Base-by-base conservation (phyloP, 163 green algal species). In the Picocystis sp. region DNA sequence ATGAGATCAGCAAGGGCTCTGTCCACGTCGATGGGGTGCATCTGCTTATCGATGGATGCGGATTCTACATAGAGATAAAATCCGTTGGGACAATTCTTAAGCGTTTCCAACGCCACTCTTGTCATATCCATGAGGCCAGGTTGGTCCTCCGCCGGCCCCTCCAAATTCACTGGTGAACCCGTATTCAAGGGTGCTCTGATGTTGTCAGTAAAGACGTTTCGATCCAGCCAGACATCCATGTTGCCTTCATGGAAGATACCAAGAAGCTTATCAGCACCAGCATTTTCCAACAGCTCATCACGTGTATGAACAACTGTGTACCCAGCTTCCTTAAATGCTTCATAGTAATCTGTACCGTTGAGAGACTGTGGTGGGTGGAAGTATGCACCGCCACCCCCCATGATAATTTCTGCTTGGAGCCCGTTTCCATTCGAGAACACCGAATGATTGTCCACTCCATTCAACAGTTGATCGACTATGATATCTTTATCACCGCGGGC, bases 161-260 rank as follows among this genome's bases (percentile, higher is more conserved):
- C 49, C 29, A 38, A 8, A 38, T 38, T 38, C 29, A 38, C 29
- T 8, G 29, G 29, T 6, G 49, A 29, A 8, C 22, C 49, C 8
- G 19, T 29, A 11, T 33, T 33, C 24, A 52, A 52, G 19, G 38
- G 21, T 11, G 49, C 49, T 43, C 8, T 34, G 22, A 55, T 55
- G 49, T 55, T 55, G 24, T 55, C 24, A 11, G 49, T 24, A 1
- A 52, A 55, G 8, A 55, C 22, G 49, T 55, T 29, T 33, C 49
- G 49, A 29, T 55, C 49, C 49, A 55, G 22, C 49, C 49, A 55
- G 1, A 43, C 21, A 34, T 55, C 49, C 49, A 55, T 55, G 49
- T 55, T 55, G 49, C 49, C 49, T 29, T 29, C 49, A 34, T 55
- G 49, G 10, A 55, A 55, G 10, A 55, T 55, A 34, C 49, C 49